Evolutionary conservation across 768 basidiomycete genomes (phyloP).

Genomic region (Tulasnella sp.): DNA sequence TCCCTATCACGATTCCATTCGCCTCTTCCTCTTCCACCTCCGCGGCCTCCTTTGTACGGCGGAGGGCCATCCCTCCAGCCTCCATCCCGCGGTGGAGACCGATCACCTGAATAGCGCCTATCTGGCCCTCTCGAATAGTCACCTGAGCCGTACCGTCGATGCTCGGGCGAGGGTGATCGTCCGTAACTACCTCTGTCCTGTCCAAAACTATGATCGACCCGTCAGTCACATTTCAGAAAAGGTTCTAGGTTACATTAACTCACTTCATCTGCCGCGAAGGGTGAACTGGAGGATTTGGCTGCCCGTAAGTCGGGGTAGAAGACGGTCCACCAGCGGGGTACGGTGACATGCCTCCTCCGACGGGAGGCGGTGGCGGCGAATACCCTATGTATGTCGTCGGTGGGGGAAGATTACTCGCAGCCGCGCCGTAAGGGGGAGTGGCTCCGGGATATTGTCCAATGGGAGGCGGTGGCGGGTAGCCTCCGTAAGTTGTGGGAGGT

Average conservation of each 20-base stretch:
- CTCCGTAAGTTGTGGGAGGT: background rate
- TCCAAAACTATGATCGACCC: background rate
- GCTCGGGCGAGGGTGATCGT: background rate
- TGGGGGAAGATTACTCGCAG: background rate
- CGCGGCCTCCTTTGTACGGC: background rate
- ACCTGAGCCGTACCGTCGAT: background rate
- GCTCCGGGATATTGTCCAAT: background rate
- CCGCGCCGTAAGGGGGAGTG: background rate
- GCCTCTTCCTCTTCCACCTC: background rate
- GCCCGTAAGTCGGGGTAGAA: background rate
- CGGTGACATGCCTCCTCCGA: background rate
- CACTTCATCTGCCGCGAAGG: slow-evolving; percentile 1
- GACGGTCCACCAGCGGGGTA: slow-evolving; percentile 2
- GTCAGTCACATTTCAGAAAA: background rate
- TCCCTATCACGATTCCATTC: background rate
- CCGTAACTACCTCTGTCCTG: background rate
- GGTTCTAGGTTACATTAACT: background rate
- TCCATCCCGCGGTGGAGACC: background rate
- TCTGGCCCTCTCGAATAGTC: background rate
- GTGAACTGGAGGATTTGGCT: background rate
- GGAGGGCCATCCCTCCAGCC: background rate
- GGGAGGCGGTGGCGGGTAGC: background rate
- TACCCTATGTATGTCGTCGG: background rate
- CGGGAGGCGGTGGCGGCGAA: slow-evolving; percentile 3
- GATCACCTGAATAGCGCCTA: background rate